These are phyloP conservation scores for Backusella liffmaniae DNA, from an alignment of 192 early-diverging fungal genomes.

Conservation along the genomic window DNA sequence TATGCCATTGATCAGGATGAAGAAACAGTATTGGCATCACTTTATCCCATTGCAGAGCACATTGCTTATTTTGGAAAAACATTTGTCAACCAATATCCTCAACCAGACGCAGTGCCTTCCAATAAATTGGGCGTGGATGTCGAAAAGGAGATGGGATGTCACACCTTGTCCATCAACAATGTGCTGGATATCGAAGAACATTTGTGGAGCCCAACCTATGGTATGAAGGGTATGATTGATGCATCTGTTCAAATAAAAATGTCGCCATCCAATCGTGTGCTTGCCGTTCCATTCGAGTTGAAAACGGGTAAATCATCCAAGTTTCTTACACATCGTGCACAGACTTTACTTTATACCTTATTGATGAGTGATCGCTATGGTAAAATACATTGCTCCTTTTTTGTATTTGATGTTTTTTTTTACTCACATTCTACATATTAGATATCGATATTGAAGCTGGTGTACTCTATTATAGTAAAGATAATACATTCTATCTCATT, in stretches of 20 bases:
- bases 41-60: slow-evolving; percentile 6
- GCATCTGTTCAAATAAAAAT: slow-evolving; percentile 59
- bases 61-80: slow-evolving; percentile 9
- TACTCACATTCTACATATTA: slow-evolving; percentile 25
- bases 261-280: background rate
- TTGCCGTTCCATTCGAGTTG: slow-evolving; percentile 82
- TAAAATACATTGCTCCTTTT: slow-evolving; percentile 18
- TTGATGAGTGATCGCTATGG: slow-evolving; percentile 83
- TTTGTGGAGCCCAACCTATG: slow-evolving; percentile 89
- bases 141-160: background rate
- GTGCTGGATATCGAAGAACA: slow-evolving; percentile 89
- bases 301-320: slow-evolving; percentile 71
- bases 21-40: slow-evolving; percentile 34
- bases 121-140: background rate
- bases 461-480: slow-evolving; percentile 76
- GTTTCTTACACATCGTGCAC: slow-evolving; percentile 71
- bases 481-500: slow-evolving; percentile 64
- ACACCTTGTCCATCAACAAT: slow-evolving; percentile 55
- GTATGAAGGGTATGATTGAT: slow-evolving; percentile 93
- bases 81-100: background rate
- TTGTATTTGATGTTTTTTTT: background rate
- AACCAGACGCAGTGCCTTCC: background rate
- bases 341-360: slow-evolving; percentile 83
- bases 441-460: slow-evolving; percentile 67
- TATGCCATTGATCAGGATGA: slow-evolving; percentile 70